Evolutionary conservation across 345 rosid genomes (phyloP), one percentile per base, ranked within the genome.

Genomic region (Sonneratia caseolaris): DNA sequence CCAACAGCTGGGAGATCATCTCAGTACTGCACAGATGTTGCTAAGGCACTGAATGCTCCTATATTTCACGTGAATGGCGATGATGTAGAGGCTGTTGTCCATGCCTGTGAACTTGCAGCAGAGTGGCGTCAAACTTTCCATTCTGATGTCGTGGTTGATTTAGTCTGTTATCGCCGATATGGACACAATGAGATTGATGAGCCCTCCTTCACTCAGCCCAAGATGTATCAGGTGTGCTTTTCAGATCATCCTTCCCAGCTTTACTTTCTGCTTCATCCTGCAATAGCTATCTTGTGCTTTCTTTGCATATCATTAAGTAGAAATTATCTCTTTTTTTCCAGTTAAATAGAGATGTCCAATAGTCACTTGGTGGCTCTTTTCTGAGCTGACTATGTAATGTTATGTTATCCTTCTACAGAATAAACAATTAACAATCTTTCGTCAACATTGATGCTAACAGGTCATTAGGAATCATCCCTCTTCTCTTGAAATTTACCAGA

Each of bases 71-170:
- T 75, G 73, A 75, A 75, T 37, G 77, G 77, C 21, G 77, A 75
- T 70, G 77, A 75, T 51, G 70, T 75, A n/a, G 77, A 75, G 69
- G 77, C 77, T 59, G 77, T 74, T 61, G 77, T 74, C 61, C 77
- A 74, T 48, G 77, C 55, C 37, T 74, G 77, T 69, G 77, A 74
- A 64, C 77, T 74, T 47, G 77, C 77, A 59, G 77, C 77, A 61
- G 77, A 74, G 68, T 74, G 77, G 77, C 77, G 77, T 10, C 77
- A 74, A 68, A 74, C 68, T 69, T 74, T 74, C 66, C 77, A 74
- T 43, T 74, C 77, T 19, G 77, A 74, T 62, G 77, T 48, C 47
- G 77, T 74, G 61, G 77, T 74, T 61, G 77, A 74, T 56, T 74
- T 74, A 48, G 77, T 74, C 27, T 74, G 77, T 69, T 74, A 69